These are phyloP conservation scores for Candida yuanshanica DNA, from an alignment of 805 yeast species.

Conservation along the genomic window DNA sequence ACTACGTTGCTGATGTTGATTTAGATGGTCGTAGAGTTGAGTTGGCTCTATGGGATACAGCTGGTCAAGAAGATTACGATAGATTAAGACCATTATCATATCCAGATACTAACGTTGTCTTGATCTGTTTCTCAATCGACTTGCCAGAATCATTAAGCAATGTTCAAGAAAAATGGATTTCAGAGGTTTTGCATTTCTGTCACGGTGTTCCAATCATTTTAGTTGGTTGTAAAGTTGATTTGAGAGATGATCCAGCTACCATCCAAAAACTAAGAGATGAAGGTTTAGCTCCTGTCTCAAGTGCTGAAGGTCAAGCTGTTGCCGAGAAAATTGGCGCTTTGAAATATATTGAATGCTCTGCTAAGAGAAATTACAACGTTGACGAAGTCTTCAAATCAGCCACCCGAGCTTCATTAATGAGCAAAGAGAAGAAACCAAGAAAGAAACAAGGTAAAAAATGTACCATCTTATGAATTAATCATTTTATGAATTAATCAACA, in stretches of 20 bases:
- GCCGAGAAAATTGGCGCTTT: conserved; percentile 88
- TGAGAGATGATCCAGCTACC: conserved; percentile 76
- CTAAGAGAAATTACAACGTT: conserved; percentile 86
- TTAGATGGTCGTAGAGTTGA: conserved; percentile 89
- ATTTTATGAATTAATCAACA: conserved; percentile 44
- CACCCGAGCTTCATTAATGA: conserved; percentile 78
- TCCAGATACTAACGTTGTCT: conserved; percentile 88
- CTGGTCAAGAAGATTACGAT: conserved; percentile 97
- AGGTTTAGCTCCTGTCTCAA: conserved; percentile 74
- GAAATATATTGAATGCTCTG: conserved; percentile 87
- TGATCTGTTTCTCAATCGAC: conserved; percentile 87
- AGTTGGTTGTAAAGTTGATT: conserved; percentile 88
- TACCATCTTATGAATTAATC: conserved; percentile 46
- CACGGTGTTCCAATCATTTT: conserved; percentile 89
- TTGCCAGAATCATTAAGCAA: conserved; percentile 89
- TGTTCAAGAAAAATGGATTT: conserved; percentile 94
- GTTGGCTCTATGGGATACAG: conserved; percentile 95
- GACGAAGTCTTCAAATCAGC: conserved; percentile 91
- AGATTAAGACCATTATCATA: conserved; percentile 86
- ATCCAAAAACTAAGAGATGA: conserved; percentile 69
- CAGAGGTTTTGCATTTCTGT: conserved; percentile 90
- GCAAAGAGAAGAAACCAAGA: conserved; percentile 38
- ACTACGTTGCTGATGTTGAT: conserved; percentile 95
- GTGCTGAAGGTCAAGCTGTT: conserved; percentile 79
- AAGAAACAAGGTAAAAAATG: conserved; percentile 54